Evolutionary conservation across 495 filamentous ascomycete species (phyloP), one percentile per base, ranked within the genome.

Genomic region (Hyphodiscus hymeniophilus): DNA sequence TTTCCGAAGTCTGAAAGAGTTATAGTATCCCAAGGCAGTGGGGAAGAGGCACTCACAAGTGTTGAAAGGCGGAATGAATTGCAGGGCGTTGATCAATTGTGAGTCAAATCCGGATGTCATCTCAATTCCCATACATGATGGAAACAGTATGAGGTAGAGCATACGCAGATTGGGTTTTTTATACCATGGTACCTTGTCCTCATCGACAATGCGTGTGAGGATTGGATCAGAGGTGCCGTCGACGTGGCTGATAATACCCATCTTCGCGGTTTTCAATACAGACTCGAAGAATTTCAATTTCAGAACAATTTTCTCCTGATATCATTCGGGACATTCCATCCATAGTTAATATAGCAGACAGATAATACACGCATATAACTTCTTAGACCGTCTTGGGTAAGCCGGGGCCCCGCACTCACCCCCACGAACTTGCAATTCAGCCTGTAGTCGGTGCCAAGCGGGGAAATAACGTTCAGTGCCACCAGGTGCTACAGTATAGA

Each of bases 61-160:
- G 41, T 73, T 69, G 78, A 76, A 84, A 5, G 66, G 63, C 7
- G 66, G 61, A 15, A 82, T 73, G 24, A 79, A 73, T 61, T 86
- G 80, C 3, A 85, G 70, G 2, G 76, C 75, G 50, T 84, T 86
- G 64, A 85, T 82, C 59, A 86, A 77, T 51, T 81, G 78, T 7
- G 76, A 80, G 60, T 85, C 81, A 58, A 85, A 86, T 0, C 82
- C 81, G 20, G 79, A 82, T 1, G 81, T 86, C 66, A 82, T 78
- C 63, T 84, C 82, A 38, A 82, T 77, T 10, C 82, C 81, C 63
- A 85, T 81, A 54, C 75, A 72, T 8, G 78, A 74, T n/a, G 80
- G 77, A 54, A 82, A 76, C 47, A 87, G 62, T 51, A 81, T 48
- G 7, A 80, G 59, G 60, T 85, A 85, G 50, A 85, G 63, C 28